A percentile compares a stretch with the other conserved stretches of the same genome.
These are phyloP conservation scores for Achaetomium macrosporum DNA, from an alignment of 2,329 filamentous ascomycete species.

Conservation along the genomic window DNA sequence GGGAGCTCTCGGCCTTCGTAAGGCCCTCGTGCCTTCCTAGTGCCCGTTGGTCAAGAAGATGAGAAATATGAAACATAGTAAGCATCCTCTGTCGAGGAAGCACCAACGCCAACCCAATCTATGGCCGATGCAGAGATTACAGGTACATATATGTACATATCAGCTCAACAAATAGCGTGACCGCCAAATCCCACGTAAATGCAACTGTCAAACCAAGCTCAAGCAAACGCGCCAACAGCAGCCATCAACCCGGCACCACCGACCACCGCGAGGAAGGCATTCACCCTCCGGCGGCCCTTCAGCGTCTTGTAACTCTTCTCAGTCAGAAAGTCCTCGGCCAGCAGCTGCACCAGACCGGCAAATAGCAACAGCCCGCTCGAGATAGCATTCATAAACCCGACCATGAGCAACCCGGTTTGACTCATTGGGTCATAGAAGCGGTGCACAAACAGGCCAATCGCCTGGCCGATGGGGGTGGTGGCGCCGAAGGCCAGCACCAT, in stretches of 20 bases:
- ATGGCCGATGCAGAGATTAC: no score
- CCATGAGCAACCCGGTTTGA: constrained; percentile 69
- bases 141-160: no score
- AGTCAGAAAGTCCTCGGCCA: constrained; percentile 77
- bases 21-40: no score
- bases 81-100: no score
- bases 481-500: constrained; percentile 73
- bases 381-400: constrained; percentile 83
- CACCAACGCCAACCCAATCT: no score
- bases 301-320: constrained; percentile 68
- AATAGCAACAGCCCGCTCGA: constrained; percentile 75
- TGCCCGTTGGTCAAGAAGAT: no score
- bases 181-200: background rate
- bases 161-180: background rate
- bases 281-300: constrained; percentile 53
- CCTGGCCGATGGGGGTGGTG: constrained; percentile 77
- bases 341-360: constrained; percentile 74
- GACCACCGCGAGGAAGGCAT: constrained; percentile 59
- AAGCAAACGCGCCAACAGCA: constrained; percentile 67
- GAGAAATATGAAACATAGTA: no score
- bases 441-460: constrained; percentile 72
- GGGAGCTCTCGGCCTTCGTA: no score
- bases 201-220: constrained; percentile 13
- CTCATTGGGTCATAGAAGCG: constrained; percentile 74
- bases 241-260: constrained; percentile 64